Conservation (phyloP, 2,329 filamentous ascomycete genomes). For the Fusarium subtropicale region DNA sequence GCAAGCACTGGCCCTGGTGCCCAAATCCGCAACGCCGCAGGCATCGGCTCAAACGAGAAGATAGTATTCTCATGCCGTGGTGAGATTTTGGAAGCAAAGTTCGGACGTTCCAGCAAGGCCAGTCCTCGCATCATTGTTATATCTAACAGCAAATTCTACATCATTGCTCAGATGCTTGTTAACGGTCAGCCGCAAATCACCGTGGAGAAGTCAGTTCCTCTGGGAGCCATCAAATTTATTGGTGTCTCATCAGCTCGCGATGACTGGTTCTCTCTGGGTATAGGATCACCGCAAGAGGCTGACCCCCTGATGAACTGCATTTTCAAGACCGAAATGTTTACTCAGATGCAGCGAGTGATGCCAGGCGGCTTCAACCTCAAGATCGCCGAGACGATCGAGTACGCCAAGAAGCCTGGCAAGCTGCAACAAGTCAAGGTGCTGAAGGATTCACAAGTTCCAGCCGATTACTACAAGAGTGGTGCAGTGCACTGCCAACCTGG, state of each 20-base stretch:
- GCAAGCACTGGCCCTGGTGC: constrained; percentile 83
- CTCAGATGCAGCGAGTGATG: constrained; percentile 84
- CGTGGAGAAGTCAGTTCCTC: constrained; percentile 82
- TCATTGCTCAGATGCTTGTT: constrained; percentile 84
- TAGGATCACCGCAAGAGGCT: constrained; percentile 89
- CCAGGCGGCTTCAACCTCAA: constrained; percentile 84
- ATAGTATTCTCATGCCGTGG: constrained; percentile 91
- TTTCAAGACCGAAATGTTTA: constrained; percentile 97
- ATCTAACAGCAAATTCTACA: constrained; percentile 87
- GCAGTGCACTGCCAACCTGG: constrained; percentile 88
- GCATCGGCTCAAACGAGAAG: constrained; percentile 77
- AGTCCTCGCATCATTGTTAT: constrained; percentile 87
- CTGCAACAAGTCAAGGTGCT: constrained; percentile 87
- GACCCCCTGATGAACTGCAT: constrained; percentile 95
- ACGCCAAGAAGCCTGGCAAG: constrained; percentile 98
- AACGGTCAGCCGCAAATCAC: constrained; percentile 85
- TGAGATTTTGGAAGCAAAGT: constrained; percentile 91
- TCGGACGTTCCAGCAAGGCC: constrained; percentile 94
- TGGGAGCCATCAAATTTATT: constrained; percentile 90
- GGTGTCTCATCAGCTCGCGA: constrained; percentile 84
- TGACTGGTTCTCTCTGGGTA: constrained; percentile 95
- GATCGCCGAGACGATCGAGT: constrained; percentile 87
- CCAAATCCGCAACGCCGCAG: constrained; percentile 79
- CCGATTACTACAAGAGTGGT: constrained; percentile 94
- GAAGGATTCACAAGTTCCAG: constrained; percentile 82